Conservation (phyloP, 768 basidiomycete genomes). For the Suillus occidentalis region DNA sequence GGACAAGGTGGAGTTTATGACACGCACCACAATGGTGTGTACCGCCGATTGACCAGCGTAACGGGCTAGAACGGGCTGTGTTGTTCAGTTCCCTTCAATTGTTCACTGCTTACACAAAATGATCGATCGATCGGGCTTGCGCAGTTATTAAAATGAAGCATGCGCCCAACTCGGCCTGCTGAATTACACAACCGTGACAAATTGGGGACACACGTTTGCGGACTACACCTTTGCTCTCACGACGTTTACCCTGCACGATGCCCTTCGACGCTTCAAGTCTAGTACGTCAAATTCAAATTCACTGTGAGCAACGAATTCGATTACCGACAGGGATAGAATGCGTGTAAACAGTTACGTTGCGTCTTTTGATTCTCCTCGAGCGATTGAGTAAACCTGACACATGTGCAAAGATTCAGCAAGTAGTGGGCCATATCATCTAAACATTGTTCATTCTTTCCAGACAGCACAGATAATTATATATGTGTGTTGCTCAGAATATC, state of each 20-base stretch:
- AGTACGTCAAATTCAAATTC: not conserved
- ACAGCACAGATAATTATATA: not conserved
- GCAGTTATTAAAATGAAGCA: not conserved
- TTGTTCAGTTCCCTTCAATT: not conserved
- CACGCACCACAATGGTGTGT: not conserved
- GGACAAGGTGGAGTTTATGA: not conserved
- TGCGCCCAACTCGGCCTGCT: not conserved
- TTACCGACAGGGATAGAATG: not conserved
- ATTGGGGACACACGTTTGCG: not conserved
- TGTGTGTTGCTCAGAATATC: not conserved
- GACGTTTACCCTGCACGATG: not conserved
- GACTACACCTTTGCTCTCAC: not conserved
- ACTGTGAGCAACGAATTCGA: constrained; percentile 6
- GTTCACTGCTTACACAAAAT: not conserved
- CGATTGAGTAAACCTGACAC: not conserved
- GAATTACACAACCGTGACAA: not conserved
- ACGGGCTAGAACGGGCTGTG: not conserved
- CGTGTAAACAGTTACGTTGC: constrained; percentile 1
- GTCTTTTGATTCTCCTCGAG: not conserved
- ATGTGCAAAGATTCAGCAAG: not conserved
- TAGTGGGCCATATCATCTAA: not conserved
- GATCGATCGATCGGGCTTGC: not conserved
- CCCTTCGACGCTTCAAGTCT: not conserved
- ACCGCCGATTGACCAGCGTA: not conserved
- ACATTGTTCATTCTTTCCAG: not conserved